phyloP scores from a whole-genome alignment of 148 eudicot species.

The Persicaria tinctoria region DNA sequence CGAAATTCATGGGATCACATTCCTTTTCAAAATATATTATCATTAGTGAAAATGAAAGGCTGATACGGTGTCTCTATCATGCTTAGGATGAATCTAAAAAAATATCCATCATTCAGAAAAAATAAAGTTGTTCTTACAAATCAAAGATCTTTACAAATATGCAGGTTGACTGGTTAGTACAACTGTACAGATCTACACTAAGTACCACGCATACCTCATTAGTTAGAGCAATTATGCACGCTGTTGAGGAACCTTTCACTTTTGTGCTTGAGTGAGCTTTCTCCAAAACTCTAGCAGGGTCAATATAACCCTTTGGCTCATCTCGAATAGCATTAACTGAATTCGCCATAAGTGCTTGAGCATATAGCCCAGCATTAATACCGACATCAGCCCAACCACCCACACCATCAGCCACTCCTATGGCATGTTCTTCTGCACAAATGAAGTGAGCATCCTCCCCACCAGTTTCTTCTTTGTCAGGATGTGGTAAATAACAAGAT shows the following conservation, averaged over 20 bases:
- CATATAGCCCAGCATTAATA: slow-evolving; percentile 55
- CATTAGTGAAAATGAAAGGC: neutral
- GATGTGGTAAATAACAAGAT: slow-evolving; percentile 68
- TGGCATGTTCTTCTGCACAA: slow-evolving; percentile 50
- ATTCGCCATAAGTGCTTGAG: slow-evolving; percentile 63
- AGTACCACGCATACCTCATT: slow-evolving; percentile 35
- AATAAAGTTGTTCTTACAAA: neutral
- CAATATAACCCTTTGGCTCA: slow-evolving; percentile 62
- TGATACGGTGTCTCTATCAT: neutral
- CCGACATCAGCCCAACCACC: slow-evolving; percentile 77
- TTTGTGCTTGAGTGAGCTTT: slow-evolving; percentile 60
- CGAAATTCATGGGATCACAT: neutral
- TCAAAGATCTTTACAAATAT: neutral
- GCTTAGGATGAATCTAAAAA: neutral
- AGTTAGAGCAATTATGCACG: slow-evolving; percentile 65
- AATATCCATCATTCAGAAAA: neutral
- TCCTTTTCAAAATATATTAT: neutral
- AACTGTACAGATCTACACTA: neutral
- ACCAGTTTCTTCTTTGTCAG: slow-evolving; percentile 75
- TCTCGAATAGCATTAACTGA: slow-evolving; percentile 53
- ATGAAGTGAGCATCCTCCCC: slow-evolving; percentile 82
- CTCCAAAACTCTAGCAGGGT: slow-evolving; percentile 61
- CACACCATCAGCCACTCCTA: slow-evolving; percentile 75
- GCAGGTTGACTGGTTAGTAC: neutral
- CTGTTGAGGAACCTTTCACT: slow-evolving; percentile 68